These are phyloP conservation scores for Lithospermum erythrorhizon DNA, from an alignment of 257 asterid genomes.

Conservation along the genomic window DNA sequence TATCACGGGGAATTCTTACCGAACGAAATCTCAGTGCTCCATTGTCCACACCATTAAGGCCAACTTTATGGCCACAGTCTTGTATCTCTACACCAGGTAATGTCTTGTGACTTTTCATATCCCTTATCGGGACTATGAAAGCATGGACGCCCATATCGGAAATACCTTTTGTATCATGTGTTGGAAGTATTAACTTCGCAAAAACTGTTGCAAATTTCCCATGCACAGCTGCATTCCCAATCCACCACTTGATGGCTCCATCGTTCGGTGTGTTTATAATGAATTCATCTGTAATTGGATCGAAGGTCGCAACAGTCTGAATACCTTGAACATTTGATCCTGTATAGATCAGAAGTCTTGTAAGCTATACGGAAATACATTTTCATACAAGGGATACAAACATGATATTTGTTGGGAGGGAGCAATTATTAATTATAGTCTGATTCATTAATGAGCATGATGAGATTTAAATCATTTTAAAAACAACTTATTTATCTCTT, in stretches of 20 bases:
- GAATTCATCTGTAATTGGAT: slow-evolving; percentile 74
- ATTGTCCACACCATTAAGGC: slow-evolving; percentile 90
- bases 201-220: slow-evolving; percentile 98
- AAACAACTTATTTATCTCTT: slow-evolving; percentile 79
- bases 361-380: not conserved
- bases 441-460: too few species aligned
- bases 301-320: slow-evolving; percentile 79
- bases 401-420: not conserved
- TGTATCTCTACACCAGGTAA: slow-evolving; percentile 83
- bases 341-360: slow-evolving; percentile 17
- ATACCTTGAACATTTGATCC: slow-evolving; percentile 98
- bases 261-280: slow-evolving; percentile 83
- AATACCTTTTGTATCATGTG: slow-evolving; percentile 58
- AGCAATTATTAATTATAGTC: not conserved
- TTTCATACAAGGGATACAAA: not conserved
- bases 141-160: slow-evolving; percentile 98
- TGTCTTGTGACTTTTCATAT: slow-evolving; percentile 53
- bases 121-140: slow-evolving; percentile 84
- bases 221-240: slow-evolving; percentile 96
- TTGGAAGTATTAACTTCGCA: slow-evolving; percentile 75
- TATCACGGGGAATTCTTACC: slow-evolving; percentile 86
- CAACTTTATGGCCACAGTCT: slow-evolving; percentile 94
- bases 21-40: slow-evolving; percentile 79
- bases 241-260: slow-evolving; percentile 99
- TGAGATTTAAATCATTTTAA: too few species aligned